phyloP scores from a whole-genome alignment of 176 grass and related monocot species.

The Themeda triandra region DNA sequence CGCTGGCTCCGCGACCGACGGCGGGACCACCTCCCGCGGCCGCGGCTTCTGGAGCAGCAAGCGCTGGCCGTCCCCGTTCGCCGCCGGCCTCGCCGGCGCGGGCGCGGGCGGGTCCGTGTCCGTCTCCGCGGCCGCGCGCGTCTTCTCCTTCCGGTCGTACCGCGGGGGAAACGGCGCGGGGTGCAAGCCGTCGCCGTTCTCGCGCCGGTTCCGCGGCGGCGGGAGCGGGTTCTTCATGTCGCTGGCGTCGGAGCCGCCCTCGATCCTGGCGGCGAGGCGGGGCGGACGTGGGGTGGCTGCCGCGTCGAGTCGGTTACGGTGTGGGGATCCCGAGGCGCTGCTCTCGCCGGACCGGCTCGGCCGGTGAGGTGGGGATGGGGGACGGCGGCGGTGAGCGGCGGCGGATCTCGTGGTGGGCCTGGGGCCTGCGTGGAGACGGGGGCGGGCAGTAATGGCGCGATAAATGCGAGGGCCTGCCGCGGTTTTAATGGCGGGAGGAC shows the following conservation, averaged over 20 bases:
- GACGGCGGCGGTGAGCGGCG: background rate
- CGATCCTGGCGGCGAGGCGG: conserved; percentile 34
- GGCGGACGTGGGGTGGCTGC: conserved; percentile 17
- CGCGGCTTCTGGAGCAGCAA: conserved; percentile 97
- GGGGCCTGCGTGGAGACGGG: conserved; percentile 19
- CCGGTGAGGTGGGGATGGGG: conserved; percentile 20
- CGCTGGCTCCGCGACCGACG: conserved; percentile 14
- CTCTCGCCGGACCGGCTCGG: conserved; percentile 83
- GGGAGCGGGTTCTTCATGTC: conserved; percentile 58
- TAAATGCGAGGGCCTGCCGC: conserved; percentile 40
- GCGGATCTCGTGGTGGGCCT: conserved; percentile 29
- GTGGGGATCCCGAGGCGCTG: conserved; percentile 92
- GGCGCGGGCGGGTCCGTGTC: conserved; percentile 8
- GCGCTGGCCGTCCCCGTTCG: conserved; percentile 86
- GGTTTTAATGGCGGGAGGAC: conserved; percentile 58
- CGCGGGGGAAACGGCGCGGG: conserved; percentile 8
- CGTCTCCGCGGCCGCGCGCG: conserved; percentile 40
- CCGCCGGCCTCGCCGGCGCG: conserved; percentile 23
- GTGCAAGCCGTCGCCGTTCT: conserved; percentile 58
- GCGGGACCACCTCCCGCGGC: background rate
- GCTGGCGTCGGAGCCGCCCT: conserved; percentile 50
- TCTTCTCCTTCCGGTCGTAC: conserved; percentile 87
- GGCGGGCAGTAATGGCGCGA: conserved; percentile 47
- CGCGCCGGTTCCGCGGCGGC: conserved; percentile 37
- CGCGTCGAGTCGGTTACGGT: conserved; percentile 68